These are phyloP conservation scores for Thecaphora thlaspeos DNA, from an alignment of 1,284 basidiomycete genomes.

Conservation along the genomic window DNA sequence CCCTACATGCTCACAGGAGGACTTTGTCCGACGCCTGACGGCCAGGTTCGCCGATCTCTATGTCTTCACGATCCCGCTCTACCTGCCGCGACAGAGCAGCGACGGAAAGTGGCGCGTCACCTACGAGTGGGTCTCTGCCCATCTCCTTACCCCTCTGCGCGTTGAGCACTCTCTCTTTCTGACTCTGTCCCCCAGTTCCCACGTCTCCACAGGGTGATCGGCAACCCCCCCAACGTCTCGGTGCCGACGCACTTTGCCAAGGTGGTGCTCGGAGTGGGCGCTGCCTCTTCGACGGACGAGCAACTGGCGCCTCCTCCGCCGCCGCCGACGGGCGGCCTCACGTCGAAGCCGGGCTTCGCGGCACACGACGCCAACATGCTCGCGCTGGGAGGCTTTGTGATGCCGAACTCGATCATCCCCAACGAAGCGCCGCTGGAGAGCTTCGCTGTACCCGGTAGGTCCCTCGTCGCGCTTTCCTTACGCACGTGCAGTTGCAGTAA, in stretches of 20 bases:
- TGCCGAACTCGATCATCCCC: constrained; percentile 56
- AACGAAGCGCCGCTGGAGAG: constrained; percentile 48
- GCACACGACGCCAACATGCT: background rate
- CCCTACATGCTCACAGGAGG: too few relatives aligned
- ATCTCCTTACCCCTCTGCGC: too few relatives aligned
- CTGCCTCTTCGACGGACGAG: background rate
- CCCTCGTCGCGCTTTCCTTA: too few relatives aligned
- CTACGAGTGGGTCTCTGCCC: constrained; percentile 60
- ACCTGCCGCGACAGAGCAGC: constrained; percentile 76
- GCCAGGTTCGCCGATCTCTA: constrained; percentile 86
- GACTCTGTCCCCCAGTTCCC: too few relatives aligned
- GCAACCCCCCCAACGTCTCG: constrained; percentile 79
- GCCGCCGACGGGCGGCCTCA: constrained; percentile 59
- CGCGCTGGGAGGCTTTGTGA: constrained; percentile 51
- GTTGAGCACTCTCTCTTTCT: too few relatives aligned
- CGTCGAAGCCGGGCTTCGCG: constrained; percentile 18
- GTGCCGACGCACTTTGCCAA: constrained; percentile 99
- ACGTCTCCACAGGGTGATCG: constrained; percentile 76
- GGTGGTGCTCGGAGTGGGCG: constrained; percentile 70
- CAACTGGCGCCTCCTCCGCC: too few relatives aligned
- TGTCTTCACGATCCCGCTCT: constrained; percentile 96
- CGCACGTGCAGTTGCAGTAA: too few relatives aligned
- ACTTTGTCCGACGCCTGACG: constrained; percentile 89
- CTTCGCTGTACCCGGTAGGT: constrained; percentile 44
- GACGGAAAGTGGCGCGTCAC: constrained; percentile 95